phyloP scores from a whole-genome alignment of 2,329 filamentous ascomycete genomes.

The Hypoxylon sp. region DNA sequence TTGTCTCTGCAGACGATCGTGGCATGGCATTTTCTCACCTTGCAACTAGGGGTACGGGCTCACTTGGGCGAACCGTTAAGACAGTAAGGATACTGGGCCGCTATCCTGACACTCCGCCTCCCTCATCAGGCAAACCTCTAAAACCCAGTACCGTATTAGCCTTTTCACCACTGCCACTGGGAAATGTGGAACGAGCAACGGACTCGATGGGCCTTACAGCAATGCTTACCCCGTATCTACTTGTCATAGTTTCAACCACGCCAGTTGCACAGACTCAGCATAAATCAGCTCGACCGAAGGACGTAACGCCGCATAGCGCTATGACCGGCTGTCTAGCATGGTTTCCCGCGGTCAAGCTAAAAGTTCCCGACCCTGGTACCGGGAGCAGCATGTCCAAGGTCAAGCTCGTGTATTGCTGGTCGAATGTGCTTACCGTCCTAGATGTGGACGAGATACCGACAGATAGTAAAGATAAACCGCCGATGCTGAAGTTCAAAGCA shows the following conservation, averaged over 20 bases:
- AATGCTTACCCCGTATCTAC: constrained; percentile 92
- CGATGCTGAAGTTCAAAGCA: constrained; percentile 81
- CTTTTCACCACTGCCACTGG: constrained; percentile 88
- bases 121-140: constrained; percentile 70
- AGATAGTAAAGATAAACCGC: constrained; percentile 80
- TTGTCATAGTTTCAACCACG: constrained; percentile 97
- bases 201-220: constrained; percentile 92
- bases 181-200: constrained; percentile 91
- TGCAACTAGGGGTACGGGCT: constrained; percentile 88
- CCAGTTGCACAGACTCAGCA: constrained; percentile 96
- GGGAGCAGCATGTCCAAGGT: constrained; percentile 79
- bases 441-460: constrained; percentile 81
- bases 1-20: constrained; percentile 92
- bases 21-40: constrained; percentile 99
- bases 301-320: constrained; percentile 87
- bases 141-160: constrained; percentile 96
- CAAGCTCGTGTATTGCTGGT: constrained; percentile 98
- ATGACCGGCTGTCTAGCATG: constrained; percentile 95
- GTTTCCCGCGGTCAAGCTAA: constrained; percentile 96
- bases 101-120: constrained; percentile 79
- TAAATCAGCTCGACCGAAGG: constrained; percentile 90
- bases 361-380: constrained; percentile 74
- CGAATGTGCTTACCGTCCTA: constrained; percentile 92
- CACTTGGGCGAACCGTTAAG: constrained; percentile 86
- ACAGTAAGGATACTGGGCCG: constrained; percentile 90